Evolutionary conservation across 495 filamentous ascomycete species (phyloP).

Genomic region (Talaromyces nanjingensis): DNA sequence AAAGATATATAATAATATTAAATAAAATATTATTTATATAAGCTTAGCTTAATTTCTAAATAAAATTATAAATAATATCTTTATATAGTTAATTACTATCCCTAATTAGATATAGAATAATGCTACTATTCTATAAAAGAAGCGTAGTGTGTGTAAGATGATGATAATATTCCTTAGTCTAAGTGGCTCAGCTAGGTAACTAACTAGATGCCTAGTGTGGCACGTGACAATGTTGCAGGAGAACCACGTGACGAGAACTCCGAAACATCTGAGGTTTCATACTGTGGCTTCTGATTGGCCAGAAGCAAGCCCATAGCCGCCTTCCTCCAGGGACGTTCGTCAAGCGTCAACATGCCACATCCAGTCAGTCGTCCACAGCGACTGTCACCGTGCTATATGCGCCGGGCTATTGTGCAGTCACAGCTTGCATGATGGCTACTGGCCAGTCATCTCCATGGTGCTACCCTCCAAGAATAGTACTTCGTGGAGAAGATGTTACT

Average conservation of each 20-base stretch:
- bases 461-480: background rate
- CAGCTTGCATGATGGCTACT: background rate
- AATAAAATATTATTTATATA: too few relatives aligned
- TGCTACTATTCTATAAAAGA: too few relatives aligned
- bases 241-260: background rate
- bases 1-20: too few relatives aligned
- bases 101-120: too few relatives aligned
- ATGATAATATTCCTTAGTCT: too few relatives aligned
- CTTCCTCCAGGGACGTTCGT: background rate
- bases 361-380: background rate
- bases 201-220: too few relatives aligned
- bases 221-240: too few relatives aligned
- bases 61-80: too few relatives aligned
- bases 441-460: background rate
- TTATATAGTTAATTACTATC: too few relatives aligned
- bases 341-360: background rate
- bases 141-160: too few relatives aligned
- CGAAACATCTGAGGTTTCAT: conserved; percentile 1
- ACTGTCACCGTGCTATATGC: background rate
- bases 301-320: background rate
- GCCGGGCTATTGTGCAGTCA: background rate
- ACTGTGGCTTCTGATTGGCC: background rate
- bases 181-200: too few relatives aligned
- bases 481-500: background rate
- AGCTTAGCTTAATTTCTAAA: too few relatives aligned